Percentiles rank a stretch among this genome's conserved stretches.
These are phyloP conservation scores for Cicer yamashitae DNA, from an alignment of 306 rosid genomes.

Conservation along the genomic window DNA sequence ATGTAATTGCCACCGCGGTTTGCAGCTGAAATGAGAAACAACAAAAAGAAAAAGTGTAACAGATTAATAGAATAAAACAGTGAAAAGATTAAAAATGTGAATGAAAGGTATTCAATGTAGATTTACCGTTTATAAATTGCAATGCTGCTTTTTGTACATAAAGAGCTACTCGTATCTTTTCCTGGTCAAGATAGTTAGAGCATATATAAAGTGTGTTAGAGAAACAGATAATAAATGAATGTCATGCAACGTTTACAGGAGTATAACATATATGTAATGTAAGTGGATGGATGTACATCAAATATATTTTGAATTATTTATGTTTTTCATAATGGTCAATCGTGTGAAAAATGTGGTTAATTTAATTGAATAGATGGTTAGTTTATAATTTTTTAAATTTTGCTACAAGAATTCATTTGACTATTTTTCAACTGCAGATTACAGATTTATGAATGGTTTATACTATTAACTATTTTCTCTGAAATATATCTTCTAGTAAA, in stretches of 20 bases:
- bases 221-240: conserved; percentile 30
- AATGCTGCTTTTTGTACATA: conserved; percentile 84
- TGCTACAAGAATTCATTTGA: background rate
- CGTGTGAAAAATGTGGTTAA: no score
- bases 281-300: background rate
- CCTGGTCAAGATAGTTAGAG: conserved; percentile 57
- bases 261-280: background rate
- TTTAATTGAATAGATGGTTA: no score
- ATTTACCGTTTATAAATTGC: conserved; percentile 71
- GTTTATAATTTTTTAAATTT: background rate
- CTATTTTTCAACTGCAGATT: background rate
- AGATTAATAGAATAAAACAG: background rate
- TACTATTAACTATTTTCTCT: background rate
- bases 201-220: conserved; percentile 35
- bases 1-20: conserved; percentile 43
- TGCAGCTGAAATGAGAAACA: conserved; percentile 58
- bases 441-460: background rate
- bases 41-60: background rate
- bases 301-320: no score
- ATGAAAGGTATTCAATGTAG: conserved; percentile 17
- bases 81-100: background rate
- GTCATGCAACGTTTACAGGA: conserved; percentile 39
- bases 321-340: no score
- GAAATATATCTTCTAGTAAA: background rate
- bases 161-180: conserved; percentile 73